Evolutionary conservation across 2,329 filamentous ascomycete species (phyloP).

Genomic region (Blastomyces emzantsi): DNA sequence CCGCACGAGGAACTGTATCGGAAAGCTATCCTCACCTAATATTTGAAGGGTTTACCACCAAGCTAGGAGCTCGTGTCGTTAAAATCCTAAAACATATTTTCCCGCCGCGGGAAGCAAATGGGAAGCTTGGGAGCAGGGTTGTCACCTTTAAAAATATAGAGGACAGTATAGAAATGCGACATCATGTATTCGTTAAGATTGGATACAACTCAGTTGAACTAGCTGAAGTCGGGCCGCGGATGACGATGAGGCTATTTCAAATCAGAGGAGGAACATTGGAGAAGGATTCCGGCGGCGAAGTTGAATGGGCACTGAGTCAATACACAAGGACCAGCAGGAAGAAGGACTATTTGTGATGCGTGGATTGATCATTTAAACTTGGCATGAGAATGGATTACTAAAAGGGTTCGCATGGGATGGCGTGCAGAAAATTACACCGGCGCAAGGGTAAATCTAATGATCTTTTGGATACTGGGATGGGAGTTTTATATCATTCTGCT

Average conservation of each 20-base stretch:
- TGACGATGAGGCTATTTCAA: conserved; percentile 96
- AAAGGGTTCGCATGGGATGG: conserved; percentile 1
- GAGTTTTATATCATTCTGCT: neutral
- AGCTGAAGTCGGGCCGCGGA: conserved; percentile 81
- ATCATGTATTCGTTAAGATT: conserved; percentile 90
- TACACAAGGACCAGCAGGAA: conserved; percentile 90
- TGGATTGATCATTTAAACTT: neutral
- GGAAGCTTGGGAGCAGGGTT: conserved; percentile 77
- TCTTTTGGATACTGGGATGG: neutral
- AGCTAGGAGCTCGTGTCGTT: conserved; percentile 70
- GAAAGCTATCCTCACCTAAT: conserved; percentile 92
- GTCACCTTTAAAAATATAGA: conserved; percentile 94
- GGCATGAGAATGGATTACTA: neutral
- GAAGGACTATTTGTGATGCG: conserved; percentile 74
- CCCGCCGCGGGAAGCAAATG: conserved; percentile 71
- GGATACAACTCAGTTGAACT: conserved; percentile 83
- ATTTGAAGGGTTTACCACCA: conserved; percentile 84
- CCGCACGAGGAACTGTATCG: conserved; percentile 74
- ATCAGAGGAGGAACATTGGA: conserved; percentile 86
- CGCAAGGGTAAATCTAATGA: neutral
- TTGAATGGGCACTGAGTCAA: conserved; percentile 93
- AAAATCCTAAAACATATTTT: conserved; percentile 93
- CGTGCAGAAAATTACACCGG: neutral
- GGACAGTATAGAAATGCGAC: conserved; percentile 76
- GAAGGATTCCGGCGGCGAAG: conserved; percentile 79